Base-by-base conservation (phyloP, 2,329 filamentous ascomycete genomes). In the Penicillium oxalicum region DNA sequence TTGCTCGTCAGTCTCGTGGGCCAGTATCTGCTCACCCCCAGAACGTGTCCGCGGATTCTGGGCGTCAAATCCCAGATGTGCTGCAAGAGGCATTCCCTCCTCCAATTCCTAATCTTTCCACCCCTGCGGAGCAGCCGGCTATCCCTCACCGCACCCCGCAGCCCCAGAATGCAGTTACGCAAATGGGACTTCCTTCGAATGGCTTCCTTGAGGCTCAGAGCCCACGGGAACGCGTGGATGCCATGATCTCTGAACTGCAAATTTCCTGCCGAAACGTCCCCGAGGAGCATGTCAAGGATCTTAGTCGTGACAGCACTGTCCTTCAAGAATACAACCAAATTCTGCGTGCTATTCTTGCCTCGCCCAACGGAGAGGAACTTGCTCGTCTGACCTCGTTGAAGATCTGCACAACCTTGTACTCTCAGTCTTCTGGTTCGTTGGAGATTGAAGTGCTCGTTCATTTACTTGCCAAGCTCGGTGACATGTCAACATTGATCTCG, bases 1-100 rank as follows among this genome's bases (percentile, higher is more conserved):
- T 98, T 68, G 89, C 88, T 8, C 80, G 90, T 48, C 89, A 95
- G 65, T 85, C 88, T 27, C 85, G 89, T 48, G 80, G 78, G n/a
- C 70, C 78, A 37, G 68, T 63, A 66, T 76, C 63, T 58, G 77
- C 52, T 67, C 83, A 72, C 64, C 76, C 63, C 63, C 82, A 68
- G 66, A 82, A 65, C 67, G 67, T 72, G 7, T 80, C 80, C 2
- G 77, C 80, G 42, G 82, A 84, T 53, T 76, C 75, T 47, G 76
- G 76, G 40, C 77, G 81, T 48, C 81, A 83, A 56, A 66, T 84
- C 44, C 78, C 79, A 9, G 82, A 84, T 59, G 76, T 84, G 12
- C 71, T 84, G 32, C 80, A 82, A 56, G 82, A 84, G 55, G 72
- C 77, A 28, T 83, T 82, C 33, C 42, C 42, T 50, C 71, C 77